phyloP scores from a whole-genome alignment of 148 eudicot genomes.

The Rhododendron williamsianum region DNA sequence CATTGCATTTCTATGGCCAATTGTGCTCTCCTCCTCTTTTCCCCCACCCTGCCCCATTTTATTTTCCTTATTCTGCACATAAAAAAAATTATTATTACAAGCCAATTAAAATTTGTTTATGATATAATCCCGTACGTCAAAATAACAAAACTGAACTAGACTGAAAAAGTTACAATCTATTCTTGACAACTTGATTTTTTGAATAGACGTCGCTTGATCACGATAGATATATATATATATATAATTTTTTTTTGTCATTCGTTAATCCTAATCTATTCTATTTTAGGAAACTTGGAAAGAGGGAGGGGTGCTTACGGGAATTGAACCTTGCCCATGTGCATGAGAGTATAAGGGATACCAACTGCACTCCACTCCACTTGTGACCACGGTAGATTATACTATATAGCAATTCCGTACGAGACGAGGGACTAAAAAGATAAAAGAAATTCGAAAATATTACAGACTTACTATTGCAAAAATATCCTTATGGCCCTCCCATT shows the following conservation, averaged over 20 bases:
- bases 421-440: neutral
- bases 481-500: neutral
- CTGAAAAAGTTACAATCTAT: neutral
- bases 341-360: no score
- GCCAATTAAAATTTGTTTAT: neutral
- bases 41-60: neutral
- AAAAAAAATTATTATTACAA: neutral
- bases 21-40: conserved; percentile 3
- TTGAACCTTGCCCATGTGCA: no score
- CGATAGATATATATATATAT: neutral
- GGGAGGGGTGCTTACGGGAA: no score
- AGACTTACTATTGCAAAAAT: neutral
- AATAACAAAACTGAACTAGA: neutral
- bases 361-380: no score
- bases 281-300: no score
- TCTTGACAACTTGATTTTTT: neutral
- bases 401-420: neutral
- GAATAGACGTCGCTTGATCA: neutral
- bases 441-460: no score
- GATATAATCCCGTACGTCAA: neutral
- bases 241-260: no score
- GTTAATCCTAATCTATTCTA: no score
- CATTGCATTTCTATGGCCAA: conserved; percentile 4
- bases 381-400: no score
- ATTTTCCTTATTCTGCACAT: neutral